phyloP scores from a whole-genome alignment of 805 yeast genomes.

The Jamesozyma lodderae region DNA sequence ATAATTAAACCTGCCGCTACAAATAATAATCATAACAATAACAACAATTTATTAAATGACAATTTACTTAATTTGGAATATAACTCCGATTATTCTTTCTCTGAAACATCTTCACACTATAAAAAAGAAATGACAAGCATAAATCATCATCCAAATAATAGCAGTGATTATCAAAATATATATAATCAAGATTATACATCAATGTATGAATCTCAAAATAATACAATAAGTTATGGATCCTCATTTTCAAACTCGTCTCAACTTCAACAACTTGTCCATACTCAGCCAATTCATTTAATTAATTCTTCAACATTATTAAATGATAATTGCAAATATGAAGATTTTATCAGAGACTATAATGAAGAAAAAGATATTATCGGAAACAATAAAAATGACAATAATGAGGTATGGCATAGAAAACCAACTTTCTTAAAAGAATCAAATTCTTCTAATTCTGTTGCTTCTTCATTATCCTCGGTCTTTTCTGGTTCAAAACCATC shows the following conservation, averaged over 20 bases:
- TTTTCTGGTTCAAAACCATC: not conserved
- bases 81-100: too few relatives aligned
- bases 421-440: not conserved
- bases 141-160: too few relatives aligned
- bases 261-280: constrained; percentile 13
- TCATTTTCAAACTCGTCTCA: too few relatives aligned
- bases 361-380: not conserved
- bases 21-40: not conserved
- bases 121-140: too few relatives aligned
- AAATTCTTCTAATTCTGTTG: not conserved
- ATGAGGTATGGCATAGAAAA: not conserved
- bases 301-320: constrained; percentile 4
- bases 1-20: not conserved
- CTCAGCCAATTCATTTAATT: constrained; percentile 20
- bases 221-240: too few relatives aligned
- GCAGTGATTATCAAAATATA: too few relatives aligned
- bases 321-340: constrained; percentile 1
- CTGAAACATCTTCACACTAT: too few relatives aligned
- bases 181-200: too few relatives aligned
- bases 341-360: constrained; percentile 1
- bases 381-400: not conserved
- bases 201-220: too few relatives aligned
- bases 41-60: not conserved
- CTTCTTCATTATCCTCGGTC: not conserved
- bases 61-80: not conserved